Percentiles rank a stretch among this genome's conserved stretches.
Evolutionary conservation across 495 filamentous ascomycete genomes (phyloP).

Genomic region (Neurospora sp.): DNA sequence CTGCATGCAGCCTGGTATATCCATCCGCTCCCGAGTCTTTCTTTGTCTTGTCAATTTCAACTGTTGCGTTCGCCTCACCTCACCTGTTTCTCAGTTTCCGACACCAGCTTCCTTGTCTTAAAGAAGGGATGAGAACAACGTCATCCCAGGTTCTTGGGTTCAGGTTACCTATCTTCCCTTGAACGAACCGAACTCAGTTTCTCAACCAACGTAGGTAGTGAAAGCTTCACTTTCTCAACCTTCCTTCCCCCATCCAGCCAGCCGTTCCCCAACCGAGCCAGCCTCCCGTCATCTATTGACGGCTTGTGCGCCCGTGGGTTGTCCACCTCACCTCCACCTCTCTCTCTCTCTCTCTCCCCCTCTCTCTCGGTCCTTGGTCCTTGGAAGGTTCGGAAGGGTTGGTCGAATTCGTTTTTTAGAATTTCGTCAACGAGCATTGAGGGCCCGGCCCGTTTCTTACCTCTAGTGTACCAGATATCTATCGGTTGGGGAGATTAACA

Average conservation of each 20-base stretch:
- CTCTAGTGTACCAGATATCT: not conserved
- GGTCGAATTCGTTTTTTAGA: not conserved
- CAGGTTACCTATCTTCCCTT: not conserved
- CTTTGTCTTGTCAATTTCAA: not conserved
- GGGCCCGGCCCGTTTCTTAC: not conserved
- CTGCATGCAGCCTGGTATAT: not conserved
- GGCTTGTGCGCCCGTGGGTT: not conserved
- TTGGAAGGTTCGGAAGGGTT: not conserved
- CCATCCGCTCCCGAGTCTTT: not conserved
- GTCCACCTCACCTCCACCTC: not conserved
- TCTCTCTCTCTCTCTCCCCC: not conserved
- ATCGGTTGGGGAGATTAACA: not conserved
- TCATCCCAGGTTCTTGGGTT: not conserved
- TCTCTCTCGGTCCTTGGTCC: not conserved
- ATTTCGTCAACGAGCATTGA: not conserved
- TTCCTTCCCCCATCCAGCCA: not conserved
- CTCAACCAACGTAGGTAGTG: not conserved
- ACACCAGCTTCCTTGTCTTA: not conserved
- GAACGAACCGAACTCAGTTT: not conserved
- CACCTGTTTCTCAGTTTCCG: not conserved
- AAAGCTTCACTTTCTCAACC: not conserved
- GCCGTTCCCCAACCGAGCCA: not conserved
- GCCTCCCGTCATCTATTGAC: not conserved
- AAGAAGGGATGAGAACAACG: not conserved
- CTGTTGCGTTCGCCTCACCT: not conserved